Percentiles rank a stretch among this genome's conserved stretches.
phyloP scores from a whole-genome alignment of 2,329 filamentous ascomycete species.

The Ophiocordyceps camponoti-leonardi region DNA sequence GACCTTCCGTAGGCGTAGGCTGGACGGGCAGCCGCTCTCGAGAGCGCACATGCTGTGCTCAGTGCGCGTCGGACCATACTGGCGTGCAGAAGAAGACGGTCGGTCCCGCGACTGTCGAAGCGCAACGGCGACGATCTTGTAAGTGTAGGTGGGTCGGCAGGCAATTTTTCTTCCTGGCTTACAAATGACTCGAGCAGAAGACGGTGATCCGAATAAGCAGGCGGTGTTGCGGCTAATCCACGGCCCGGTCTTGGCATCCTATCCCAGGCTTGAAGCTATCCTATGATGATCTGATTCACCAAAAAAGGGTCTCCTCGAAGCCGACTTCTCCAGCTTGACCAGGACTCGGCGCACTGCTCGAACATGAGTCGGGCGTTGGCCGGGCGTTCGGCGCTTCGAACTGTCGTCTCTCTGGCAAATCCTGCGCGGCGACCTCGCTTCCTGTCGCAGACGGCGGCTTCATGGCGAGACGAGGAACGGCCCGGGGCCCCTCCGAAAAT shows the following conservation, averaged over 20 bases:
- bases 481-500: constrained; percentile 1
- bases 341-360: neutral
- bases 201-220: constrained; percentile 11
- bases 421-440: constrained; percentile 11
- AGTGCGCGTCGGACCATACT: constrained; percentile 27
- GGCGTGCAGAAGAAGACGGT: constrained; percentile 9
- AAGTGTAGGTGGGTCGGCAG: too few relatives aligned
- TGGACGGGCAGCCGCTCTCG: constrained; percentile 21
- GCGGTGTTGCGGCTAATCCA: constrained; percentile 17
- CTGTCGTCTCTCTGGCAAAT: constrained; percentile 2
- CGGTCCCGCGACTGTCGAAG: constrained; percentile 4
- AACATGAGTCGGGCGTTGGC: neutral
- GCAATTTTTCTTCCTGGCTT: too few relatives aligned
- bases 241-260: constrained; percentile 6
- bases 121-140: neutral
- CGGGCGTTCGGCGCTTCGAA: constrained; percentile 20
- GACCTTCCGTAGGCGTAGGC: constrained; percentile 22
- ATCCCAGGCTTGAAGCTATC: neutral
- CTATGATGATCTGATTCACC: neutral
- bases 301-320: neutral
- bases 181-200: constrained; percentile 13
- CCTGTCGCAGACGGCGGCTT: constrained; percentile 22
- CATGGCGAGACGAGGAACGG: constrained; percentile 9
- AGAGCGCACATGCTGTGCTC: constrained; percentile 22
- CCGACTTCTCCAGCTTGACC: neutral